These are phyloP conservation scores for Sonneratia caseolaris DNA, from an alignment of 345 rosid genomes.

Conservation along the genomic window DNA sequence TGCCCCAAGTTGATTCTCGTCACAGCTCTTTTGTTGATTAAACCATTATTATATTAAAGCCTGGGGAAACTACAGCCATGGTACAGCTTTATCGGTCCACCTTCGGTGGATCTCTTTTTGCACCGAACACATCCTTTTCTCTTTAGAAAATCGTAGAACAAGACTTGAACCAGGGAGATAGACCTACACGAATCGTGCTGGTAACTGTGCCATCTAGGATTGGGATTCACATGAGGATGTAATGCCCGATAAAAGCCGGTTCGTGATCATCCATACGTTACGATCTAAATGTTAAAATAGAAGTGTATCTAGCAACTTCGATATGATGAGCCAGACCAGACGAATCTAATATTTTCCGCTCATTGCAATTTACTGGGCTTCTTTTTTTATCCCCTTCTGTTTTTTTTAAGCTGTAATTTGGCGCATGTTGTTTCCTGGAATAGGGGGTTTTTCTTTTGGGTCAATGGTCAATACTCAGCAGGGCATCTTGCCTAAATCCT, in stretches of 20 bases:
- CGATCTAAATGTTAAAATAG: no score
- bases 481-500: neutral
- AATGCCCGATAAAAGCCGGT: neutral
- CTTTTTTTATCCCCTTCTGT: no score
- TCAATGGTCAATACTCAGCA: neutral
- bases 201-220: neutral
- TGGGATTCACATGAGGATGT: neutral
- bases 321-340: neutral
- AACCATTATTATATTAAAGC: neutral
- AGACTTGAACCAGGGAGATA: neutral
- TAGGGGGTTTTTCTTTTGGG: neutral
- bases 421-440: neutral
- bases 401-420: neutral
- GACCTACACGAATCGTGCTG: neutral
- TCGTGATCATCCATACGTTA: neutral
- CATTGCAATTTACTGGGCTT: no score
- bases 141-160: neutral
- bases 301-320: neutral
- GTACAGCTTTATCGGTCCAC: conserved; percentile 6
- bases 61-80: conserved; percentile 9
- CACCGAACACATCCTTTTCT: neutral
- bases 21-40: neutral
- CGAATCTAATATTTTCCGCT: no score
- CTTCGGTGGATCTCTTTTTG: neutral
- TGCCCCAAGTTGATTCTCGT: neutral